Conservation (phyloP, 2,329 filamentous ascomycete species). For the Penicillium sp. region DNA sequence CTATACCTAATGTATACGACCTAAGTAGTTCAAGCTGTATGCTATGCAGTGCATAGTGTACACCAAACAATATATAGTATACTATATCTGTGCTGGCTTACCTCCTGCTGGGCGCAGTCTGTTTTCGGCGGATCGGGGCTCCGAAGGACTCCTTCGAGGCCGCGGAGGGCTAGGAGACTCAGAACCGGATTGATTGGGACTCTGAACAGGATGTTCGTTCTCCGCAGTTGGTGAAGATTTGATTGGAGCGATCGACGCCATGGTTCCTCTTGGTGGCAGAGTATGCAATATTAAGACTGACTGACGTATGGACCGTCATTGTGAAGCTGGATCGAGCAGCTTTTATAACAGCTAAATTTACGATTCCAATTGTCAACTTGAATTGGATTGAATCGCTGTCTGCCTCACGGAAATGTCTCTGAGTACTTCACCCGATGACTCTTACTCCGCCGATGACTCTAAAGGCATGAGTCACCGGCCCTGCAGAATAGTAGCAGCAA, state of each 20-base stretch:
- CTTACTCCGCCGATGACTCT: no score
- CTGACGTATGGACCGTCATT: not conserved
- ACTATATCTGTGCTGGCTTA: constrained; percentile 7
- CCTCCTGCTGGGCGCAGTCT: constrained; percentile 23
- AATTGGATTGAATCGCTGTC: no score
- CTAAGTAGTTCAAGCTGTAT: not conserved
- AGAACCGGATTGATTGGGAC: not conserved
- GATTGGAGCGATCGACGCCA: not conserved
- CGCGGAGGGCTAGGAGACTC: not conserved
- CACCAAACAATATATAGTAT: no score
- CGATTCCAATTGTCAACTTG: no score
- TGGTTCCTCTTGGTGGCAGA: not conserved
- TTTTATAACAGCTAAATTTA: no score
- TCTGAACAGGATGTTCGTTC: not conserved
- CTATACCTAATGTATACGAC: not conserved
- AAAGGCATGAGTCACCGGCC: no score
- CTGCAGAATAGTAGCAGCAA: no score
- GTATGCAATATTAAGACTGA: not conserved
- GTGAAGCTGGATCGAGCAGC: not conserved
- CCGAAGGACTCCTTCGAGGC: not conserved
- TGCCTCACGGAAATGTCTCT: no score
- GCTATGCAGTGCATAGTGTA: no score
- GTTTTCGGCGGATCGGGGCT: constrained; percentile 19
- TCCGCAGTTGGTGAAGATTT: not conserved
- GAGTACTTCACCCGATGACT: no score